phyloP scores from a whole-genome alignment of 2,329 filamentous ascomycete genomes.

The Curvularia lunata region DNA sequence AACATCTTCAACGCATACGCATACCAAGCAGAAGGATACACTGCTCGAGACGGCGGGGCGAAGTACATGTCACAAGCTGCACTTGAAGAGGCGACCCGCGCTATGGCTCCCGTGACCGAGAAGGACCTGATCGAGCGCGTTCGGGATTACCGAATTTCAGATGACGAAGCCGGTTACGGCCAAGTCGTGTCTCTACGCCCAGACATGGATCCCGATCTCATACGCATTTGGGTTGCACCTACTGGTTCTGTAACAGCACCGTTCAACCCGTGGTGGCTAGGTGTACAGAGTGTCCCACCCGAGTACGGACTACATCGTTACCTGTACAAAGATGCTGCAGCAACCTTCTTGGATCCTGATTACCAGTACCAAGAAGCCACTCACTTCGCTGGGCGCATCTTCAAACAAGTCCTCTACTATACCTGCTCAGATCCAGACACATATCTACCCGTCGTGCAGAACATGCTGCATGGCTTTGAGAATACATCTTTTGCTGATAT shows the following conservation, averaged over 20 bases:
- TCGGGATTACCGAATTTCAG: slow-evolving; percentile 45
- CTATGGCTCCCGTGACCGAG: slow-evolving; percentile 59
- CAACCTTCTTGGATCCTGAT: slow-evolving; percentile 43
- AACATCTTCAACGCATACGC: slow-evolving; percentile 49
- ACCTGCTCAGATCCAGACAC: slow-evolving; percentile 37
- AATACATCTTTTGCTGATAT: slow-evolving; percentile 33
- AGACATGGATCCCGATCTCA: slow-evolving; percentile 38
- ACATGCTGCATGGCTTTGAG: slow-evolving; percentile 38
- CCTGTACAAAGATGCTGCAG: slow-evolving; percentile 42
- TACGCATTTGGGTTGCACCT: slow-evolving; percentile 46
- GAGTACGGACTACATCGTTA: slow-evolving; percentile 47
- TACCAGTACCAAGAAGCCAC: slow-evolving; percentile 43
- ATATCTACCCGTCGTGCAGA: slow-evolving; percentile 32
- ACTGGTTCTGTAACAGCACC: slow-evolving; percentile 46
- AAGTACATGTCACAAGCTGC: slow-evolving; percentile 49
- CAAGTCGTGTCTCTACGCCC: slow-evolving; percentile 41
- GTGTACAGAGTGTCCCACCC: slow-evolving; percentile 38
- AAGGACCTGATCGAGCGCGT: slow-evolving; percentile 54
- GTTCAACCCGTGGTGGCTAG: slow-evolving; percentile 47
- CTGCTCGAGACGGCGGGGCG: slow-evolving; percentile 44
- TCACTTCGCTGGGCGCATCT: slow-evolving; percentile 35
- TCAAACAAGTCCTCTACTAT: slow-evolving; percentile 40
- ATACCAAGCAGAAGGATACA: slow-evolving; percentile 34
- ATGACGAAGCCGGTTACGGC: slow-evolving; percentile 48
- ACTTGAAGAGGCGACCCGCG: slow-evolving; percentile 44